phyloP scores from a whole-genome alignment of 805 yeast genomes.

The Saturnispora sekii region DNA sequence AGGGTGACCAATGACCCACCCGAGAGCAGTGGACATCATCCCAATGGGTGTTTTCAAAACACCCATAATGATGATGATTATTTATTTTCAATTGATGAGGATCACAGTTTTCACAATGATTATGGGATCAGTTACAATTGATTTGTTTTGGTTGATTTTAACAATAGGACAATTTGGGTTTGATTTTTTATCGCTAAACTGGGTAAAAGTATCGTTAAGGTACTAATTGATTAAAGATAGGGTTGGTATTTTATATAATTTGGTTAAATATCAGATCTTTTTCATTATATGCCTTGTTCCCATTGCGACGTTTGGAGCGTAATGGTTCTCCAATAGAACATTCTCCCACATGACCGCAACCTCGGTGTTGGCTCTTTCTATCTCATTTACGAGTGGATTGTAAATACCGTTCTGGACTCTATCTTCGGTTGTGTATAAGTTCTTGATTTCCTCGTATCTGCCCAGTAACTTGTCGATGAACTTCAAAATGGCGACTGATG shows the following conservation, averaged over 20 bases:
- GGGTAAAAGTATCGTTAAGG: too few species aligned
- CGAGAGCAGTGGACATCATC: background rate
- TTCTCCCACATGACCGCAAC: conserved; percentile 91
- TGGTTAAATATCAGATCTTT: conserved; percentile 20
- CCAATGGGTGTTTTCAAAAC: background rate
- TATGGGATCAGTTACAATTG: background rate
- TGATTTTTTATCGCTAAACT: background rate
- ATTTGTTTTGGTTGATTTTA: background rate
- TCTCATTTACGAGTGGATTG: conserved; percentile 51
- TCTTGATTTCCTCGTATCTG: conserved; percentile 60
- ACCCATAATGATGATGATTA: conserved; percentile 9
- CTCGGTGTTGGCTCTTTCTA: conserved; percentile 73
- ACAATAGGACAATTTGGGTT: background rate
- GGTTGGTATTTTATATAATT: background rate
- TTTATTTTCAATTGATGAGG: conserved; percentile 13
- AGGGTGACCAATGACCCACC: background rate
- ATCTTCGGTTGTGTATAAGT: conserved; percentile 82
- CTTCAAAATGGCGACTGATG: conserved; percentile 66
- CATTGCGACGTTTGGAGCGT: conserved; percentile 69
- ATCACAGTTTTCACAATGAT: conserved; percentile 6
- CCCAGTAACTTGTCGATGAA: conserved; percentile 68
- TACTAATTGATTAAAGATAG: background rate
- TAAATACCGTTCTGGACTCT: conserved; percentile 74
- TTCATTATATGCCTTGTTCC: conserved; percentile 41
- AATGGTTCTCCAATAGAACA: conserved; percentile 69